A percentile compares a stretch with the other conserved stretches of the same genome.
These are phyloP conservation scores for Aspergillus uvarum DNA, from an alignment of 2,329 filamentous ascomycete genomes.

Conservation along the genomic window DNA sequence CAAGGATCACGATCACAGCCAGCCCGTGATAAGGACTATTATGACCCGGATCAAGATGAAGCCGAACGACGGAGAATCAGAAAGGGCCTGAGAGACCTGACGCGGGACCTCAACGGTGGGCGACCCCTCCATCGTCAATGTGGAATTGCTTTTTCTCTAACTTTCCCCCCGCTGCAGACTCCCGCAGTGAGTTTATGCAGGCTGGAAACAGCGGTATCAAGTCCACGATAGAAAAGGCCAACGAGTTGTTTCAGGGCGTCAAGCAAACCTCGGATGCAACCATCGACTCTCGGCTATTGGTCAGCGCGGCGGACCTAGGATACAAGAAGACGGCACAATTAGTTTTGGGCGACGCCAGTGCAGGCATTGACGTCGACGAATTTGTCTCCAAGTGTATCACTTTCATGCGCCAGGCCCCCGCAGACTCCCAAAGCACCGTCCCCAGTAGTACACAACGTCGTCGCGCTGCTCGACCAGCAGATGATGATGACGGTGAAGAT, in stretches of 20 bases:
- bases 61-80: constrained; percentile 71
- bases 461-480: constrained; percentile 46
- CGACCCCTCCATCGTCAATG: no score
- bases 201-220: constrained; percentile 64
- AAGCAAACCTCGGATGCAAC: constrained; percentile 89
- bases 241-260: constrained; percentile 65
- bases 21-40: constrained; percentile 53
- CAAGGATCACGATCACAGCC: constrained; percentile 29
- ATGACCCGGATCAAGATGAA: constrained; percentile 80
- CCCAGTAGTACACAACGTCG: constrained; percentile 39
- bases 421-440: constrained; percentile 52
- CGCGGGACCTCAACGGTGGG: constrained; percentile 59
- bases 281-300: constrained; percentile 82
- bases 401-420: constrained; percentile 73
- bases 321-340: constrained; percentile 75
- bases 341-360: constrained; percentile 68
- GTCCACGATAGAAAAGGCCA: constrained; percentile 65
- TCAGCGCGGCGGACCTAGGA: constrained; percentile 75
- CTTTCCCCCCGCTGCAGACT: constrained; percentile 52
- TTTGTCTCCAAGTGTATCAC: constrained; percentile 86
- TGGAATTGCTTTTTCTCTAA: not conserved
- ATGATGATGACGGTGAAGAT: constrained; percentile 65
- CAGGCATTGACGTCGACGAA: constrained; percentile 83
- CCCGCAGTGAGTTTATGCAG: constrained; percentile 68
- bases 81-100: constrained; percentile 67